phyloP scores from a whole-genome alignment of 2,329 filamentous ascomycete genomes.

The Ophiostoma populinum region DNA sequence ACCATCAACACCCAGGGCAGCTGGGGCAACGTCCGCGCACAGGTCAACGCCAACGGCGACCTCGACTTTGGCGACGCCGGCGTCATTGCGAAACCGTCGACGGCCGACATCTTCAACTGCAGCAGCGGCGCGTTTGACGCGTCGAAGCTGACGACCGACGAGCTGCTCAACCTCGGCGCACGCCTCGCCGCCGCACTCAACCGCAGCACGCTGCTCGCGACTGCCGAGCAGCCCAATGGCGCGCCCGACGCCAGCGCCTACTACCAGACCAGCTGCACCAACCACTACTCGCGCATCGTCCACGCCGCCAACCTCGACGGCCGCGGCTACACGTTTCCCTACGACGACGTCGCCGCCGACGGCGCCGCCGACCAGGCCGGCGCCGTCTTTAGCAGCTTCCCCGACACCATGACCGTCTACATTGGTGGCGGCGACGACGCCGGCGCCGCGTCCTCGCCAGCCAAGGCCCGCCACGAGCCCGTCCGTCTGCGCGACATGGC shows the following conservation, averaged over 20 bases:
- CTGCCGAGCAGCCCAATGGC: slow-evolving; percentile 33
- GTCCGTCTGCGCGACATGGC: slow-evolving; percentile 11
- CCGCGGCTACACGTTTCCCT: slow-evolving; percentile 52
- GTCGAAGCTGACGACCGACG: slow-evolving; percentile 22
- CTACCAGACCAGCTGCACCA: slow-evolving; percentile 37
- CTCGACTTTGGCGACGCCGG: slow-evolving; percentile 24
- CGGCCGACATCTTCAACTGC: slow-evolving; percentile 34
- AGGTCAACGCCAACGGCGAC: slow-evolving; percentile 20
- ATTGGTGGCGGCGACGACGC: slow-evolving; percentile 9
- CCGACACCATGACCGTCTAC: slow-evolving; percentile 21
- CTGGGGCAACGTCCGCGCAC: slow-evolving; percentile 31
- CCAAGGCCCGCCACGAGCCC: slow-evolving; percentile 4
- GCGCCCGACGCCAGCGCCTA: slow-evolving; percentile 34
- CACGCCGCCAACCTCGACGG: slow-evolving; percentile 42
- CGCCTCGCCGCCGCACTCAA: slow-evolving; percentile 63
- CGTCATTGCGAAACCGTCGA: slow-evolving; percentile 27
- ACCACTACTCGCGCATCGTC: slow-evolving; percentile 50
- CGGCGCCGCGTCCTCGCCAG: slow-evolving; percentile 1
- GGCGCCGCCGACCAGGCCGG: slow-evolving; percentile 42
- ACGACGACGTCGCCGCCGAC: slow-evolving; percentile 48
- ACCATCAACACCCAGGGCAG: slow-evolving; percentile 35
- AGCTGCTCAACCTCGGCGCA: slow-evolving; percentile 48
- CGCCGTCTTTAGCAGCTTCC: slow-evolving; percentile 38
- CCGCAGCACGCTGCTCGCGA: slow-evolving; percentile 45
- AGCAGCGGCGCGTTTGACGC: slow-evolving; percentile 37